Base-by-base conservation (phyloP, 1,284 basidiomycete genomes). In the Ceratobasidium sp. region DNA sequence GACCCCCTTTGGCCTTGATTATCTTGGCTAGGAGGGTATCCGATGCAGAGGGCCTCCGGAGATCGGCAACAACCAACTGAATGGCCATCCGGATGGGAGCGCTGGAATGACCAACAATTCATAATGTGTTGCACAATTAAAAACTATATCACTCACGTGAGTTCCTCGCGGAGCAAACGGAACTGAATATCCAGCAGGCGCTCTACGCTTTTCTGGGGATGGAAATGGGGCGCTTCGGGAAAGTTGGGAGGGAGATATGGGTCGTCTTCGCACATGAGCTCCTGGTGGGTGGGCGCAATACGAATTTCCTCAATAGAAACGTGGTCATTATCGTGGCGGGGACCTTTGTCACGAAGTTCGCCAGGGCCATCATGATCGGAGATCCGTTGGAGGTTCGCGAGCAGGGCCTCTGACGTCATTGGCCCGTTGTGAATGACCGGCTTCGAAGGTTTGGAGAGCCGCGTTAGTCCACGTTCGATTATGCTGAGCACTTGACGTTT, bases 121-220 rank as follows among this genome's bases (percentile, higher is more conserved):
- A 61, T 11, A 19, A n/a, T 62, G 11, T 49, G 27, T 48, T 1
- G 41, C n/a, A 43, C 39, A 49, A 11, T 63, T 41, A 7, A 37
- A 53, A 56, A 22, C 2, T 53, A 8, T 29, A 13, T 53, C 5
- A 82, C 87, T 43, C 79, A 89, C 89, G 85, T 88, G 16, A 91
- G 80, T 76, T 92, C 91, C 76, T 91, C 90, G 41, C 91, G 83
- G 49, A 92, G 80, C 0, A 92, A 83, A 37, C 91, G 86, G 78
- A 91, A 92, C 76, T 92, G 89, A 1, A 89, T 85, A 72, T 92
- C 91, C 7, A 91, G 80, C n/a, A 88, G 80, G 13, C 86, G 82
- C 68, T 89, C 84, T 86, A 91, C 89, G 31, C 86, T 87, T 16
- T 84, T 83, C 5, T 80, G 74, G 0, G 86, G 85, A 31, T 85